Base-by-base conservation (phyloP, 495 filamentous ascomycete species). In the Parathielavia hyrcaniae region DNA sequence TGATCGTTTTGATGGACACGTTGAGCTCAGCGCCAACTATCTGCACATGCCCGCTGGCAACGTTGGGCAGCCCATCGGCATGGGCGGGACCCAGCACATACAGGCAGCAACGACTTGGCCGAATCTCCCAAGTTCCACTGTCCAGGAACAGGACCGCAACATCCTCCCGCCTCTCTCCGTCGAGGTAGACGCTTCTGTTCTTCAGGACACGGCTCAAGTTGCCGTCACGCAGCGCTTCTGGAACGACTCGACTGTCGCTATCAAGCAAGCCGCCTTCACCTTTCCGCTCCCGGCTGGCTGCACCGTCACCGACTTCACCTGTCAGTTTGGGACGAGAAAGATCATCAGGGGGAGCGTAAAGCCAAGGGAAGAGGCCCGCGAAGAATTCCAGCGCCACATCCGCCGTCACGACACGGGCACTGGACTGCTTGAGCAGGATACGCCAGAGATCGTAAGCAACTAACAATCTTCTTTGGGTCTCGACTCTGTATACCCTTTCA, bases 231-330 rank as follows among this genome's bases (percentile, higher is more conserved):
- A 63, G 19, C 38, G 34, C 14, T 63, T 63, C 23, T 57, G 49
- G 53, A 63, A 63, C 53, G 53, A 63, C 49, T 57, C 61, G 17
- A 16, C 7, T 36, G 8, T 22, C 23, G 22, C 53, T 26, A 60
- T 63, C 57, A 57, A 60, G 49, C 39, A 57, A 22, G 61, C 61
- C 8, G 39, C 57, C 8, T 63, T 60, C 26, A 63, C 57, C 10
- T 63, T 63, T 39, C 61, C 61, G 2, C 53, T 63, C 9, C 53
- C 61, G 1, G 13, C 57, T 7, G 57, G 61, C 17, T 60, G 61
- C 35, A 63, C 53, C 11, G 53, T 63, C 14, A 60, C 57, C 35
- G 61, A 54, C 35, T 60, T 63, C 35, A 23, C 6, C 17, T 63
- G 53, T 26, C 38, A 53, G 5, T 50, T 63, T 4, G 61, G 61